Percentiles rank a stretch among this genome's conserved stretches.
Conservation (phyloP, 164 flowering plant genomes). For the Vitis rupestris region DNA sequence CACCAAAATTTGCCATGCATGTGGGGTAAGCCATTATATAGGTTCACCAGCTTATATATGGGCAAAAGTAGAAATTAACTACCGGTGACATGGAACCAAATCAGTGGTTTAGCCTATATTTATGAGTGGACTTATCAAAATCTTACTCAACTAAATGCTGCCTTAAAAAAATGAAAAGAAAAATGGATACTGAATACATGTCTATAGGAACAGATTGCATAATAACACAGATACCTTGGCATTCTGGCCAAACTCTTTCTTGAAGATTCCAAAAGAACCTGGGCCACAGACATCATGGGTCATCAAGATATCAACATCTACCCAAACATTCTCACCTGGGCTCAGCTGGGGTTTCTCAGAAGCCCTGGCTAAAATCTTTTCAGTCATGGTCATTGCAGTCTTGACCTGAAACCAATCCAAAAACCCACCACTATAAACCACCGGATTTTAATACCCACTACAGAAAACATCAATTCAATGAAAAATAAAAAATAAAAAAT, state of each 20-base stretch:
- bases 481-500: background rate
- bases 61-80: too few relatives aligned
- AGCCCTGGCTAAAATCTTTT: constrained; percentile 89
- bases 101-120: too few relatives aligned
- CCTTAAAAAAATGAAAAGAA: too few relatives aligned
- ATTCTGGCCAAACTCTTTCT: constrained; percentile 86
- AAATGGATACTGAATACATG: too few relatives aligned
- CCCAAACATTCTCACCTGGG: constrained; percentile 98
- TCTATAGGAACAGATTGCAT: too few relatives aligned
- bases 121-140: too few relatives aligned
- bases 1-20: too few relatives aligned
- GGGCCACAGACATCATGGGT: constrained; percentile 99
- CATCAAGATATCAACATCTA: constrained; percentile 91
- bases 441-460: background rate
- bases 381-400: constrained; percentile 93
- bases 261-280: constrained; percentile 85
- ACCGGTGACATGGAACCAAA: too few relatives aligned
- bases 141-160: too few relatives aligned
- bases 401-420: constrained; percentile 56
- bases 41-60: too few relatives aligned
- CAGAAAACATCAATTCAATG: constrained; percentile 7
- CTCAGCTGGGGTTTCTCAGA: constrained; percentile 71
- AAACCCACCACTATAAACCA: constrained; percentile 4
- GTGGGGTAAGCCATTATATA: too few relatives aligned
- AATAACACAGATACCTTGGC: constrained; percentile 62